Percentiles rank a stretch among this genome's conserved stretches.
Evolutionary conservation across 2,329 filamentous ascomycete genomes (phyloP).

Genomic region (Claviceps arundinis): DNA sequence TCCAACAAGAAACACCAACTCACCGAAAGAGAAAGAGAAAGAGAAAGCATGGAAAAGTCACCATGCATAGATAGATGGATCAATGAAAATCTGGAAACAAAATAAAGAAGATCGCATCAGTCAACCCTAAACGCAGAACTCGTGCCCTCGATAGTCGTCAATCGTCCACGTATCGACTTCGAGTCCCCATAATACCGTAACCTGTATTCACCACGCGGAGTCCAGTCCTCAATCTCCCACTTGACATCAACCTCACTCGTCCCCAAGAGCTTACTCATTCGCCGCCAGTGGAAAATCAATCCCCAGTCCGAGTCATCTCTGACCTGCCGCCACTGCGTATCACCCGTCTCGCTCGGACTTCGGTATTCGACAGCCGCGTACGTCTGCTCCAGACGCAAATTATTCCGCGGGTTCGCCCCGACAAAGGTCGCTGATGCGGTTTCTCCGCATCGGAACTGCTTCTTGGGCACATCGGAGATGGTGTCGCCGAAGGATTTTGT

Average conservation of each 20-base stretch:
- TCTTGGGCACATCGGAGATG: constrained; percentile 33
- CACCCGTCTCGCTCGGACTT: constrained; percentile 8
- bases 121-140: constrained; percentile 36
- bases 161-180: constrained; percentile 46
- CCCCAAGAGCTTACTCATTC: constrained; percentile 55
- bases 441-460: constrained; percentile 41
- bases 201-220: constrained; percentile 52
- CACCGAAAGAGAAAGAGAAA: neutral
- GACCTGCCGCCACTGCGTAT: constrained; percentile 46
- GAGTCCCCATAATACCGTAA: constrained; percentile 71
- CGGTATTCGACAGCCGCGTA: constrained; percentile 59
- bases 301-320: constrained; percentile 74
- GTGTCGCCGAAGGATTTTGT: constrained; percentile 60
- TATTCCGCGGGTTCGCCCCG: constrained; percentile 80
- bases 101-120: constrained; percentile 1
- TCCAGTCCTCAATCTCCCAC: constrained; percentile 62
- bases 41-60: neutral
- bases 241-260: constrained; percentile 62
- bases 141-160: constrained; percentile 55
- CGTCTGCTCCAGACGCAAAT: constrained; percentile 63
- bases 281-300: constrained; percentile 65
- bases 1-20: too few species aligned
- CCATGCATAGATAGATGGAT: neutral
- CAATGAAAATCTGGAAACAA: too few species aligned
- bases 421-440: constrained; percentile 57